Conservation (phyloP, 768 basidiomycete genomes). For the Leccinum subtestaceum region DNA sequence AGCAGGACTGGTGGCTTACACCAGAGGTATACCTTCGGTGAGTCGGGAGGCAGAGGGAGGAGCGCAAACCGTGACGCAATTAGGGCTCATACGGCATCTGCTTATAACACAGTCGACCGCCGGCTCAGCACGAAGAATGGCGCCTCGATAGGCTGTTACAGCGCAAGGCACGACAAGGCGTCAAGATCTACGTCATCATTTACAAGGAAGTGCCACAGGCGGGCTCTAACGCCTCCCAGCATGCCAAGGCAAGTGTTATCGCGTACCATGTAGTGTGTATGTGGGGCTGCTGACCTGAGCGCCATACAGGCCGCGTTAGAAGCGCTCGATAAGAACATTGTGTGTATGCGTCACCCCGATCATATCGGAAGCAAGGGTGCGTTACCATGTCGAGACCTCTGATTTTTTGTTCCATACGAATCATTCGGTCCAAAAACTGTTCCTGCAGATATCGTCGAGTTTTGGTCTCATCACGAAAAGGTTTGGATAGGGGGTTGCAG, state of each 20-base stretch:
- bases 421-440: background rate
- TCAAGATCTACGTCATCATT: conserved; percentile 86
- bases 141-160: conserved; percentile 82
- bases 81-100: conserved; percentile 5
- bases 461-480: conserved; percentile 95
- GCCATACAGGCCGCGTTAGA: conserved; percentile 63
- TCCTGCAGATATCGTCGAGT: conserved; percentile 63
- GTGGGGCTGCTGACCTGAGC: background rate
- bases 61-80: background rate
- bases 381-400: background rate
- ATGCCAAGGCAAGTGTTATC: conserved; percentile 61
- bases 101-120: conserved; percentile 54
- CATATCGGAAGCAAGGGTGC: conserved; percentile 78
- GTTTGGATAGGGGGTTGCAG: conserved; percentile 13
- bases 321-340: conserved; percentile 81
- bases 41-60: background rate
- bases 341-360: conserved; percentile 87
- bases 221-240: conserved; percentile 84
- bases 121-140: conserved; percentile 82
- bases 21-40: conserved; percentile 83
- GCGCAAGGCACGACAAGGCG: conserved; percentile 89
- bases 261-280: background rate
- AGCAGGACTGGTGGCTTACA: conserved; percentile 88
- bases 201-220: conserved; percentile 97
- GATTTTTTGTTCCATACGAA: background rate